phyloP scores from a whole-genome alignment of 257 asterid species.

The Penstemon barbatus region DNA sequence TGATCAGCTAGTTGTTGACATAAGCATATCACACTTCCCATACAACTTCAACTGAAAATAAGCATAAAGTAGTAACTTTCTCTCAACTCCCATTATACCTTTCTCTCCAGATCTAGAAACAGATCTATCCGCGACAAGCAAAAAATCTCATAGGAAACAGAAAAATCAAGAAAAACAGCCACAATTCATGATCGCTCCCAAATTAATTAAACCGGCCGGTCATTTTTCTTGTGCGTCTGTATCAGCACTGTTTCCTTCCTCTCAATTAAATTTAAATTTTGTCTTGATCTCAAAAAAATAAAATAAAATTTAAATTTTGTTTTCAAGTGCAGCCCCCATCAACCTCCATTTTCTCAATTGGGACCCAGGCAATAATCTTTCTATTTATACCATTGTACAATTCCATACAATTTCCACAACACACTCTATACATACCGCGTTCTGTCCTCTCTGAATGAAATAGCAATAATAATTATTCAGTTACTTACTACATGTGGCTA shows the following conservation, averaged over 20 bases:
- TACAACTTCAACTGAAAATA: neutral
- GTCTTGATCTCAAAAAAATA: slow-evolving; percentile 18
- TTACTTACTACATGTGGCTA: neutral
- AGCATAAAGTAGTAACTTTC: neutral
- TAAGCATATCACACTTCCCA: neutral
- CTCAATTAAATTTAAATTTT: neutral
- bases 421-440: too few relatives aligned
- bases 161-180: slow-evolving; percentile 25
- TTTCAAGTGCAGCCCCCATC: slow-evolving; percentile 37
- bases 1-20: neutral
- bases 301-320: too few relatives aligned
- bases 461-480: neutral
- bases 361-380: slow-evolving; percentile 40
- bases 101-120: slow-evolving; percentile 18
- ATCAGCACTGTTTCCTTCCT: slow-evolving; percentile 13
- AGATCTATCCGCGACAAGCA: slow-evolving; percentile 29
- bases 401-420: slow-evolving; percentile 4
- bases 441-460: too few relatives aligned
- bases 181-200: slow-evolving; percentile 7
- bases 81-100: slow-evolving; percentile 5
- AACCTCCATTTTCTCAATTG: slow-evolving; percentile 27
- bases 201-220: neutral
- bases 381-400: slow-evolving; percentile 46
- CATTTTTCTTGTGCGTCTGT: slow-evolving; percentile 23
- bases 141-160: slow-evolving; percentile 7